Conservation (phyloP, 805 yeast genomes). For the Metschnikowia santaceciliae region DNA sequence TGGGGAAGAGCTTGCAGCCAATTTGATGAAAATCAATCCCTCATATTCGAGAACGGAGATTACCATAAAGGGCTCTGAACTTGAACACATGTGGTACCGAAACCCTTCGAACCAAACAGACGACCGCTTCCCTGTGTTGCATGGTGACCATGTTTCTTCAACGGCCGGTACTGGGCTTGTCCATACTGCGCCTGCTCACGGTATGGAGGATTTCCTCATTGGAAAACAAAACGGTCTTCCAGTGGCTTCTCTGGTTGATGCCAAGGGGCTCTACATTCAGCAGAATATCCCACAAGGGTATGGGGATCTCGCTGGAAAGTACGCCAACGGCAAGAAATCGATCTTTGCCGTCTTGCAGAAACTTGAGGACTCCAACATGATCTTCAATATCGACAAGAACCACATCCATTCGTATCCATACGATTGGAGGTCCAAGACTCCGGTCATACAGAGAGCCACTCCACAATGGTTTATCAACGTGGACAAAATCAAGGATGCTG, state of each 20-base stretch:
- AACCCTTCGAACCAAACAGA: constrained; percentile 47
- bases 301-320: constrained; percentile 17
- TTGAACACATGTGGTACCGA: constrained; percentile 39
- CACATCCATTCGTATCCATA: constrained; percentile 87
- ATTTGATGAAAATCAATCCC: constrained; percentile 30
- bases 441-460: constrained; percentile 91
- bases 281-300: constrained; percentile 46
- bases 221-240: constrained; percentile 56
- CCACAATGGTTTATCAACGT: constrained; percentile 97
- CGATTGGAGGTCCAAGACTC: constrained; percentile 96
- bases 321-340: constrained; percentile 17
- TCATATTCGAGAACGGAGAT: constrained; percentile 3
- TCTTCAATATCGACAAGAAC: constrained; percentile 44
- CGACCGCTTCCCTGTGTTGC: constrained; percentile 54
- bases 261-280: constrained; percentile 61
- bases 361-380: constrained; percentile 41
- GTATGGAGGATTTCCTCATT: constrained; percentile 82
- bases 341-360: constrained; percentile 32
- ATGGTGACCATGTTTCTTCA: constrained; percentile 78
- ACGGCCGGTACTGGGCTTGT: constrained; percentile 92
- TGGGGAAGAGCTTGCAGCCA: constrained; percentile 45
- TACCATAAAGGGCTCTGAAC: constrained; percentile 21
- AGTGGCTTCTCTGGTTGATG: constrained; percentile 76
- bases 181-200: constrained; percentile 98
- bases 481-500: constrained; percentile 60